Evolutionary conservation across 2,329 filamentous ascomycete genomes (phyloP).

Genomic region (Arthrinium phaeospermum): DNA sequence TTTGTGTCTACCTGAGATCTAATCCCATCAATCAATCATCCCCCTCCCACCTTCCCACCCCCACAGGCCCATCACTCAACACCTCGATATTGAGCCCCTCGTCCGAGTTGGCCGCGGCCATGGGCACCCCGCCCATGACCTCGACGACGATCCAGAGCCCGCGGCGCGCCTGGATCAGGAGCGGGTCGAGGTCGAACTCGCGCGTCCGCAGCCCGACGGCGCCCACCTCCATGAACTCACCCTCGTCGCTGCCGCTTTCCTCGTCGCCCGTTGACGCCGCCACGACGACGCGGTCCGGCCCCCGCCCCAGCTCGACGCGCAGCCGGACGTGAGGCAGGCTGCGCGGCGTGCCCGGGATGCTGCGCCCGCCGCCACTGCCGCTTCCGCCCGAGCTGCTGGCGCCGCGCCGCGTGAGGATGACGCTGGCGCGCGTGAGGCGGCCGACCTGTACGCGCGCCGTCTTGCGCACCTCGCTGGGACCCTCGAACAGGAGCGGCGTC

Average conservation of each 20-base stretch:
- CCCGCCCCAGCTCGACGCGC: constrained; percentile 72
- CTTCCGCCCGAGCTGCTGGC: constrained; percentile 42
- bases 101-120: constrained; percentile 35
- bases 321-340: constrained; percentile 62
- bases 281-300: constrained; percentile 62
- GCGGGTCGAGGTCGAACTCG: constrained; percentile 77
- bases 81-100: constrained; percentile 59
- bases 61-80: constrained; percentile 54
- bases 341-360: constrained; percentile 29
- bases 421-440: constrained; percentile 65
- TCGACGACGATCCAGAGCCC: constrained; percentile 85
- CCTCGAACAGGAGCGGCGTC: constrained; percentile 53
- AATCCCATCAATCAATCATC: not conserved
- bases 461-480: constrained; percentile 37
- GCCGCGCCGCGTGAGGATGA: constrained; percentile 50
- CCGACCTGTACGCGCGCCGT: constrained; percentile 47
- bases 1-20: no score
- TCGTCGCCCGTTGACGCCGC: constrained; percentile 61
- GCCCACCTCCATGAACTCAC: constrained; percentile 72
- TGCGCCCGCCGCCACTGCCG: constrained; percentile 29
- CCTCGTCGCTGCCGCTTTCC: constrained; percentile 40
- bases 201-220: constrained; percentile 68
- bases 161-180: constrained; percentile 52
- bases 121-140: constrained; percentile 61
- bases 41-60: constrained; percentile 50